Conservation (phyloP, 2,329 filamentous ascomycete species). For the Curvularia hawaiiensis region DNA sequence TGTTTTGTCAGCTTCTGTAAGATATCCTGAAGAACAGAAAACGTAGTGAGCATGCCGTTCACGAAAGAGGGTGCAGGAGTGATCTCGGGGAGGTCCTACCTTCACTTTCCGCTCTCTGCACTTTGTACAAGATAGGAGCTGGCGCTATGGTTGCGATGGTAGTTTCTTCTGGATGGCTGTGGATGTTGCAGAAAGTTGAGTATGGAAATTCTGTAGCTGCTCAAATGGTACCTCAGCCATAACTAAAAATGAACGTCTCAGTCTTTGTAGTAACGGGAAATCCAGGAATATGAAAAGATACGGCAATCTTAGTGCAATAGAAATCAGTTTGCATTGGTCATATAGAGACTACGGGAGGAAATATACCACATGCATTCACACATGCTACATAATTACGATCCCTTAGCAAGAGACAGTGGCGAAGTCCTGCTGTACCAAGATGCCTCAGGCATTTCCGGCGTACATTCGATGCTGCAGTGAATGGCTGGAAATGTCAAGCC, state of each 20-base stretch:
- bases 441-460: not conserved
- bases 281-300: not conserved
- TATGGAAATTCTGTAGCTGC: conserved; percentile 16
- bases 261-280: not conserved
- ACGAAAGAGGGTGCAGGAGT: not conserved
- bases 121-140: conserved; percentile 56
- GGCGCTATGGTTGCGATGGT: conserved; percentile 49
- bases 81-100: conserved; percentile 32
- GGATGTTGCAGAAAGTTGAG: conserved; percentile 10
- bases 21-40: too few species aligned
- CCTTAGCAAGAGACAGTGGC: not conserved
- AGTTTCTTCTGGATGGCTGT: conserved; percentile 40
- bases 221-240: conserved; percentile 20
- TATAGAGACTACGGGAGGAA: not conserved
- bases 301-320: not conserved
- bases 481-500: conserved; percentile 28
- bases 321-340: not conserved
- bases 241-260: not conserved
- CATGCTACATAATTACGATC: not conserved
- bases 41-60: not conserved
- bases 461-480: conserved; percentile 17
- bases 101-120: conserved; percentile 57
- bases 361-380: not conserved
- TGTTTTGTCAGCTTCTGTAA: not conserved
- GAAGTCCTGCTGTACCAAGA: conserved; percentile 7